These are phyloP conservation scores for Talaromyces stipitatus DNA, from an alignment of 495 filamentous ascomycete genomes.

Conservation along the genomic window DNA sequence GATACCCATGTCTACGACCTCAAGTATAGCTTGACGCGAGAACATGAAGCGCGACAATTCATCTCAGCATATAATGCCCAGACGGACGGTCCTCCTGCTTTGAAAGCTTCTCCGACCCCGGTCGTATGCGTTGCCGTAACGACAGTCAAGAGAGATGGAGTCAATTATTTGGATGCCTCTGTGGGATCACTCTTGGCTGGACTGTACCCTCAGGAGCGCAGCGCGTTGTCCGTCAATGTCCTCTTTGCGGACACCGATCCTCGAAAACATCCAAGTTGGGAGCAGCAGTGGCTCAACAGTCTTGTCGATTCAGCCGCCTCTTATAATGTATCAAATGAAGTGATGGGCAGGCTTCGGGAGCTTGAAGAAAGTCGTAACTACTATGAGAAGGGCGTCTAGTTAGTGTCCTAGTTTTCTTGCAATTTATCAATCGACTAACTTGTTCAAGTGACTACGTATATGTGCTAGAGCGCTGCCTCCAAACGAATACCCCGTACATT, in stretches of 20 bases:
- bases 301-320: constrained; percentile 19
- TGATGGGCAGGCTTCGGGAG: constrained; percentile 8
- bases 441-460: constrained; percentile 33
- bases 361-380: constrained; percentile 17
- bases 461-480: constrained; percentile 27
- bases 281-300: constrained; percentile 40
- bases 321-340: background rate
- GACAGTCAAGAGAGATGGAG: constrained; percentile 19
- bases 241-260: constrained; percentile 46
- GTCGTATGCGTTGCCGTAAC: constrained; percentile 23
- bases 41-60: constrained; percentile 26
- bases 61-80: constrained; percentile 17
- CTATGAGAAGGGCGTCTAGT: constrained; percentile 25
- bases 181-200: constrained; percentile 44
- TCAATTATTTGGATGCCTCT: constrained; percentile 37
- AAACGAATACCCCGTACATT: constrained; percentile 32
- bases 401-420: constrained; percentile 1
- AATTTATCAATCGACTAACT: background rate
- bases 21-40: constrained; percentile 28
- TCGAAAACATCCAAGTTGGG: constrained; percentile 36
- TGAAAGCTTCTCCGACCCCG: constrained; percentile 6
- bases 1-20: constrained; percentile 28
- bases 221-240: constrained; percentile 35
- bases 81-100: background rate
- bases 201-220: constrained; percentile 35